These are phyloP conservation scores for Knufia fluminis DNA, from an alignment of 2,329 filamentous ascomycete species.

Conservation along the genomic window DNA sequence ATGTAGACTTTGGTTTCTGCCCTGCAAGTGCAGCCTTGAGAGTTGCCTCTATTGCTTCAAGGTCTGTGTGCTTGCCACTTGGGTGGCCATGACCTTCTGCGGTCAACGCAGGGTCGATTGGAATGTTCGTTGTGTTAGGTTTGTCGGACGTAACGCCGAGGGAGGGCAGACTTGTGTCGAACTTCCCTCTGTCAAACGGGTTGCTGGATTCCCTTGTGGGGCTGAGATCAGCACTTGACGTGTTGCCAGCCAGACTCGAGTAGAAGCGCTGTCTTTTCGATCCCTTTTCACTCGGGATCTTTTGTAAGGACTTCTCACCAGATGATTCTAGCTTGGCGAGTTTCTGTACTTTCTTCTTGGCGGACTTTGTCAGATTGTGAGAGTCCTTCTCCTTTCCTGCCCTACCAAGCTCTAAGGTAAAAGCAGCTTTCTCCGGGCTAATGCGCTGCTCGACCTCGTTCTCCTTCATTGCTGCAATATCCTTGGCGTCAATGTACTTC, in stretches of 20 bases:
- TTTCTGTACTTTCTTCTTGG: neutral
- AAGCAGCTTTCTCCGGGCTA: slow-evolving; percentile 1
- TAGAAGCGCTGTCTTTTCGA: slow-evolving; percentile 7
- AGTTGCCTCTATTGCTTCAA: slow-evolving; percentile 4
- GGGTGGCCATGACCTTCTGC: neutral
- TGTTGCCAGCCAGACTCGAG: neutral
- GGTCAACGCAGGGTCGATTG: neutral
- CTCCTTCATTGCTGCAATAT: neutral
- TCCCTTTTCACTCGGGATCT: neutral
- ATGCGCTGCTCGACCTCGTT: neutral
- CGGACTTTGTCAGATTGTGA: neutral
- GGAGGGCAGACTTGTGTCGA: slow-evolving; percentile 1
- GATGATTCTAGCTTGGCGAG: neutral
- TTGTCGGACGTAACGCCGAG: neutral
- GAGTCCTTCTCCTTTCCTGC: neutral
- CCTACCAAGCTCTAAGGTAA: neutral
- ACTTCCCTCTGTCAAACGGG: neutral
- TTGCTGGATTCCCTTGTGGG: neutral
- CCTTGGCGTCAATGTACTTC: neutral
- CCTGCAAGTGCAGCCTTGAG: neutral
- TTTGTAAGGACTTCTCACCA: neutral
- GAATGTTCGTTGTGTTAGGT: neutral
- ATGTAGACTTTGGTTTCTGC: neutral
- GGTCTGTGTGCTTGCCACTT: neutral
- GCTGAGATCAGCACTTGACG: neutral